Conservation (phyloP, 192 early-diverging fungal species). For the Gryganskiella cystojenkinii region DNA sequence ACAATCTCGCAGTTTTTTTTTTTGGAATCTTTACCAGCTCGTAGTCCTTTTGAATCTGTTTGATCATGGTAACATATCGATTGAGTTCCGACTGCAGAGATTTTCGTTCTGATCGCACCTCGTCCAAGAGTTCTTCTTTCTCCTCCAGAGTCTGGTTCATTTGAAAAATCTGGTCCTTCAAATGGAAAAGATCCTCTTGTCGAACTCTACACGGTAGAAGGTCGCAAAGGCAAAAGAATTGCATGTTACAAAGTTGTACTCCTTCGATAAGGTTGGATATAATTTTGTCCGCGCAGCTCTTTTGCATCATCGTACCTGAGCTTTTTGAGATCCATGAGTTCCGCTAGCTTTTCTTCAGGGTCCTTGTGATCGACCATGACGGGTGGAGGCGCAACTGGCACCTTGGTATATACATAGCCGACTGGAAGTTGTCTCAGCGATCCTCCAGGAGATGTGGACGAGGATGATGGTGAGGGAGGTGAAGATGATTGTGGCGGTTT, state of each 20-base stretch:
- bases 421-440: background rate
- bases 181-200: conserved; percentile 35
- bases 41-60: conserved; percentile 42
- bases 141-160: conserved; percentile 29
- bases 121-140: conserved; percentile 33
- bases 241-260: too few species aligned
- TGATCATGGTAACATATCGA: conserved; percentile 39
- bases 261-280: background rate
- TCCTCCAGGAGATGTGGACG: background rate
- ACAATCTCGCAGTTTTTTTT: background rate
- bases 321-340: conserved; percentile 39
- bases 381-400: background rate
- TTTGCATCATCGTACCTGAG: too few species aligned
- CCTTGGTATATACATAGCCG: background rate
- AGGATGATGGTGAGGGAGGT: background rate
- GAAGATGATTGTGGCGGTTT: background rate
- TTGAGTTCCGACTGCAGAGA: conserved; percentile 28
- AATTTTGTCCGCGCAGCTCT: too few species aligned
- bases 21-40: conserved; percentile 47
- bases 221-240: too few species aligned
- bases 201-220: too few species aligned
- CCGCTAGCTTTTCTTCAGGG: conserved; percentile 38
- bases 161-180: conserved; percentile 35
- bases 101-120: conserved; percentile 34
- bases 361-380: conserved; percentile 16